These are phyloP conservation scores for Pichia manshurica DNA, from an alignment of 805 yeast genomes.

Conservation along the genomic window DNA sequence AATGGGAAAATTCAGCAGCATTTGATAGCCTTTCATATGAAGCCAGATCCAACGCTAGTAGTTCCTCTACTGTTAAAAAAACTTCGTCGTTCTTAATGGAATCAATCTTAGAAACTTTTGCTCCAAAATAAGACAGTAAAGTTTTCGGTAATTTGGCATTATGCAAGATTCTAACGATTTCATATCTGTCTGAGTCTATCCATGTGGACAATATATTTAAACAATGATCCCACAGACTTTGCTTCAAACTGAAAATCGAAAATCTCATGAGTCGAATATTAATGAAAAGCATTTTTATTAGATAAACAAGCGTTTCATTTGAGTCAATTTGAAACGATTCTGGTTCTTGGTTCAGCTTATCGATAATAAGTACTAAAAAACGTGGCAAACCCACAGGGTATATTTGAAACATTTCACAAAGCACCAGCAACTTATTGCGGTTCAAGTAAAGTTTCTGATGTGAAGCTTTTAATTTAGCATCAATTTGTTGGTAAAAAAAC, in stretches of 20 bases:
- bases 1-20: conserved; percentile 29
- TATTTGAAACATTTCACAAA: conserved; percentile 19
- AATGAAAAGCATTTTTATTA: conserved; percentile 20
- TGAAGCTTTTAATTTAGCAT: neutral
- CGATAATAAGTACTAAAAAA: conserved; percentile 16
- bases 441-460: neutral
- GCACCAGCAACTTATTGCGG: neutral
- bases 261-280: conserved; percentile 20
- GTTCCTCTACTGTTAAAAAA: conserved; percentile 16
- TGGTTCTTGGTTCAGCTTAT: conserved; percentile 11
- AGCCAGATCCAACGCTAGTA: conserved; percentile 22
- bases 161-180: conserved; percentile 11
- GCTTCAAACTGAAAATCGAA: conserved; percentile 13
- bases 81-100: conserved; percentile 3
- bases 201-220: conserved; percentile 17
- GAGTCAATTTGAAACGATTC: conserved; percentile 6
- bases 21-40: conserved; percentile 27
- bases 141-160: conserved; percentile 3
- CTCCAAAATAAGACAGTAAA: neutral
- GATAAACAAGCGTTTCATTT: conserved; percentile 11
- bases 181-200: conserved; percentile 16
- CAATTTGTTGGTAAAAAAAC: conserved; percentile 1
- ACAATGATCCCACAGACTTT: conserved; percentile 17
- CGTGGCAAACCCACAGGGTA: conserved; percentile 16
- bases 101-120: neutral